These are phyloP conservation scores for Yarrowia yakushimensis DNA, from an alignment of 805 yeast genomes.

Conservation along the genomic window DNA sequence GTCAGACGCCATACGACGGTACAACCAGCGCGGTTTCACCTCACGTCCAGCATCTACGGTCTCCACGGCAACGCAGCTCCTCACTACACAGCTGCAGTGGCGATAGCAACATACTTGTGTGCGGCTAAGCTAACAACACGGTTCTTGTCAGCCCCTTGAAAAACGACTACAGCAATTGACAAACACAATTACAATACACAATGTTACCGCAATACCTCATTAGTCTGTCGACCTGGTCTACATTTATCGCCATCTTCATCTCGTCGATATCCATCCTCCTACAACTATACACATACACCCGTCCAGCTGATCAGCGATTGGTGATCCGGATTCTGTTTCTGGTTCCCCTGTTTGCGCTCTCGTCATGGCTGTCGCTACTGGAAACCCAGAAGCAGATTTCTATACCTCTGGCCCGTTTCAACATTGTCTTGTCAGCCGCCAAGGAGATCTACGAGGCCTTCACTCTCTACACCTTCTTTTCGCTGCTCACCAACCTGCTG, in stretches of 20 bases:
- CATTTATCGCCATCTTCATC: slow-evolving; percentile 40
- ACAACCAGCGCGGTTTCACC: neutral
- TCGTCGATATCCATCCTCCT: slow-evolving; percentile 47
- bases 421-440: slow-evolving; percentile 61
- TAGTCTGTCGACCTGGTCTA: slow-evolving; percentile 25
- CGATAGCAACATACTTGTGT: too few relatives aligned
- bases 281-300: slow-evolving; percentile 72
- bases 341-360: slow-evolving; percentile 73
- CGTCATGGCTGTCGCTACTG: slow-evolving; percentile 59
- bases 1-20: neutral
- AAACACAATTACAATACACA: neutral
- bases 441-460: slow-evolving; percentile 94
- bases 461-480: slow-evolving; percentile 89
- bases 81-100: neutral
- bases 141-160: neutral
- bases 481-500: slow-evolving; percentile 71
- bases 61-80: neutral
- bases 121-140: neutral
- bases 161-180: neutral
- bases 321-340: slow-evolving; percentile 64
- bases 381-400: slow-evolving; percentile 38
- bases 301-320: slow-evolving; percentile 82
- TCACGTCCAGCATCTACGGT: neutral
- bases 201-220: slow-evolving; percentile 1
- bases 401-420: slow-evolving; percentile 29